These are phyloP conservation scores for Mycena vitilis DNA, from an alignment of 768 basidiomycete species.

Conservation along the genomic window DNA sequence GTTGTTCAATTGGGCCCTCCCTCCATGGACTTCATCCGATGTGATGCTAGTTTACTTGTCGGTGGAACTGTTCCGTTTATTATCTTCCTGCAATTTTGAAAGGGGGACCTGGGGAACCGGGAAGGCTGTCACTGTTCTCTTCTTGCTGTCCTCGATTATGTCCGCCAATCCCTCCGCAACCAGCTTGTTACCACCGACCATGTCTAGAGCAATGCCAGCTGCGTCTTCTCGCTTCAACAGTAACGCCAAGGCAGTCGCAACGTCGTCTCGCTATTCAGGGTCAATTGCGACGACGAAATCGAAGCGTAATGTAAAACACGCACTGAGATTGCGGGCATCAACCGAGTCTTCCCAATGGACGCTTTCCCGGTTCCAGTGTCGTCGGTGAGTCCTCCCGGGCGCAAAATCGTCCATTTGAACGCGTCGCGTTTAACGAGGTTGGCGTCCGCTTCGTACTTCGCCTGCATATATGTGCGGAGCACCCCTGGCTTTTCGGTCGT, in stretches of 20 bases:
- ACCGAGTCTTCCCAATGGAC: slow-evolving; percentile 63
- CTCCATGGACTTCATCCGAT: background rate
- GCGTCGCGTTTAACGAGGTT: slow-evolving; percentile 47
- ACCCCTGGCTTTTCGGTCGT: slow-evolving; percentile 52
- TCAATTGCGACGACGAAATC: background rate
- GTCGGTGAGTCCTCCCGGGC: slow-evolving; percentile 67
- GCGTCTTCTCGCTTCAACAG: slow-evolving; percentile 64
- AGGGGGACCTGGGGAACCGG: too few relatives aligned
- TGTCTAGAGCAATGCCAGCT: slow-evolving; percentile 67
- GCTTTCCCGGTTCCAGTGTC: slow-evolving; percentile 63
- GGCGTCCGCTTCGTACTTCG: slow-evolving; percentile 64
- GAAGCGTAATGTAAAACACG: slow-evolving; percentile 35
- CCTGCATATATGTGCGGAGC: slow-evolving; percentile 58
- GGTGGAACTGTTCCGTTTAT: too few relatives aligned
- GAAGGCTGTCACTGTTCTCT: too few relatives aligned
- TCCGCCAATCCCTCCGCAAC: too few relatives aligned
- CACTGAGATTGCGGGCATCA: slow-evolving; percentile 62
- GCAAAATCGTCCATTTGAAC: slow-evolving; percentile 76
- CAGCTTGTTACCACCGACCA: slow-evolving; percentile 64
- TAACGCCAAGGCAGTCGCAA: slow-evolving; percentile 60
- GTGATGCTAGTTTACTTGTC: too few relatives aligned
- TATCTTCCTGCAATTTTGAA: too few relatives aligned
- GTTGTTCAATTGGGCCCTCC: too few relatives aligned
- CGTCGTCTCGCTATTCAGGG: slow-evolving; percentile 63
- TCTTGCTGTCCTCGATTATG: too few relatives aligned